phyloP scores from a whole-genome alignment of 2,329 filamentous ascomycete genomes.

The Pseudonectria foliicola region DNA sequence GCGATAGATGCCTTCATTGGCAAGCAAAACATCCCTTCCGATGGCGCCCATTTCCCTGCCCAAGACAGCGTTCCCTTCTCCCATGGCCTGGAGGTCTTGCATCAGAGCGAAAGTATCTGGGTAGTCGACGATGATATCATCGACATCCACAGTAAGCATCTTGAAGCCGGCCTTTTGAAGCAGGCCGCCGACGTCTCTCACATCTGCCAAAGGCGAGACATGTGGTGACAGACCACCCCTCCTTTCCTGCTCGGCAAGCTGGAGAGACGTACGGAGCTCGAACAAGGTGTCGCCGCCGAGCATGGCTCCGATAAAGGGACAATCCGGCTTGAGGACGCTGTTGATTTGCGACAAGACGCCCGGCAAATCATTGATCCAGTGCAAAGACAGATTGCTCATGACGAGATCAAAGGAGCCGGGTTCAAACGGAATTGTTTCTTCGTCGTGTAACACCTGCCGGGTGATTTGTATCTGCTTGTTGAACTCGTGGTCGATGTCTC shows the following conservation, averaged over 20 bases:
- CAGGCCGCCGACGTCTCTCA: constrained; percentile 82
- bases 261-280: constrained; percentile 86
- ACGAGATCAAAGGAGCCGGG: constrained; percentile 80
- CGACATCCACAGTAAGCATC: constrained; percentile 91
- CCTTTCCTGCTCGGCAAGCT: constrained; percentile 85
- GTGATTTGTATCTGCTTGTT: constrained; percentile 66
- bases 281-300: constrained; percentile 90
- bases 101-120: constrained; percentile 85
- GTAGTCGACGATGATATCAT: constrained; percentile 94
- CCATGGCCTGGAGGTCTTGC: constrained; percentile 93
- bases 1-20: constrained; percentile 81
- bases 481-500: constrained; percentile 68
- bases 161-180: constrained; percentile 86
- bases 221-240: constrained; percentile 87
- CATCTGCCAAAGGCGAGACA: constrained; percentile 85
- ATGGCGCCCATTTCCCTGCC: constrained; percentile 76
- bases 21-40: constrained; percentile 74
- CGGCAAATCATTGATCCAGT: constrained; percentile 97
- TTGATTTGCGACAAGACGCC: constrained; percentile 80
- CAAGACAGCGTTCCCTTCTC: constrained; percentile 83
- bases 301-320: constrained; percentile 92
- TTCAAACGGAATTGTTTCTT: constrained; percentile 69
- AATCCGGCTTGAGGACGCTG: constrained; percentile 78
- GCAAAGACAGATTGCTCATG: constrained; percentile 79
- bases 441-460: constrained; percentile 66